Base-by-base conservation (phyloP, 768 basidiomycete species). In the Pholiota molesta region DNA sequence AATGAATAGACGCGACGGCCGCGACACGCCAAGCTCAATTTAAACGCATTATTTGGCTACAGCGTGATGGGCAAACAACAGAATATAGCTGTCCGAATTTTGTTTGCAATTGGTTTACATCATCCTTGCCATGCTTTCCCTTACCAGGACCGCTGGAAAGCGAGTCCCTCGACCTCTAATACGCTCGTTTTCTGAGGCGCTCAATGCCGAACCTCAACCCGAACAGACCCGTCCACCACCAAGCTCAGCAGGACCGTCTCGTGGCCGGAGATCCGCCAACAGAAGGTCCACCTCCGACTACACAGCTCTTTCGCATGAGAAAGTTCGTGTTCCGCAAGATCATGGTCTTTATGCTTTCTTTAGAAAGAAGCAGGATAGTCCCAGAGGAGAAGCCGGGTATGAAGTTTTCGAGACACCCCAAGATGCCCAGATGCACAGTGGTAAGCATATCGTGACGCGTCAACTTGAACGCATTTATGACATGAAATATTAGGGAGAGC, bases 271-370 rank as follows among this genome's bases (percentile, higher is more conserved):
- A 37, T 21, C 33, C 57, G 11, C 49, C 31, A 23, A 26, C 31
- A 58, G 49, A 37, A 47, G 47, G 9, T 14, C 31, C n/a, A 23
- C 45, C 29, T 16, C 26, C 42, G 23, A 59, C 7, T 28, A 39
- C 7, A 17, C 59, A 49, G 39, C 52, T 45, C 56, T 59, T 54
- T 44, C 62, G 52, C 62, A 62, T n/a, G 61, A 66, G 42, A 75
- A 72, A 52, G 71, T 80, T 14, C 70, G 76, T 6, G 79, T 81
- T 28, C 71, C 67, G 28, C 81, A 86, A 21, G 82, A 88, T 62
- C 92, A 94, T 72, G 92, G 92, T 1, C 82, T 94, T 7, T 93
- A 84, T 68, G 86, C 79, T 0, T 94, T 94, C 72, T 94, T 94
- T 75, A 81, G 90, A 61, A 80, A 77, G 67, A 86, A 83, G 68